phyloP scores from a whole-genome alignment of 2,329 filamentous ascomycete species.

The Magnaporthales sp. region DNA sequence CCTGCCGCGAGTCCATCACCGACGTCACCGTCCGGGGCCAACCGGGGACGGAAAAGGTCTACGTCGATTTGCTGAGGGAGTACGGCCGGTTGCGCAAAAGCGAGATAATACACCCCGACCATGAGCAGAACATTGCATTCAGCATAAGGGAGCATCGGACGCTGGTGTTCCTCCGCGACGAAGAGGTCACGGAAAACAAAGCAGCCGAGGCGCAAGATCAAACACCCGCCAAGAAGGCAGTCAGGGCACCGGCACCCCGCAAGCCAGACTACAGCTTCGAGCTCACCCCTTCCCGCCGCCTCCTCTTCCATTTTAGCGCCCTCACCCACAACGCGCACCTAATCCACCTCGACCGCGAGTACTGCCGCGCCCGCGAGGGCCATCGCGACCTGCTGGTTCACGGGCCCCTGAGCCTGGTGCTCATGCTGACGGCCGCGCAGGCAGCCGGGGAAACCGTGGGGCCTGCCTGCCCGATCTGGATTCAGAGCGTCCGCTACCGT shows the following conservation, averaged over 20 bases:
- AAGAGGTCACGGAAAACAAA: constrained; percentile 8
- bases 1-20: background rate
- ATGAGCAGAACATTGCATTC: constrained; percentile 6
- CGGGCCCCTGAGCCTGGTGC: constrained; percentile 69
- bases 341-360: constrained; percentile 75
- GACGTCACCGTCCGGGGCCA: constrained; percentile 14
- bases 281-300: constrained; percentile 56
- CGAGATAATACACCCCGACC: background rate
- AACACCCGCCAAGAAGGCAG: background rate
- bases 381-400: constrained; percentile 73
- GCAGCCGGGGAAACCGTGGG: constrained; percentile 36
- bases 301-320: constrained; percentile 86
- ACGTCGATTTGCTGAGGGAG: constrained; percentile 40
- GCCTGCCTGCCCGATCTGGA: constrained; percentile 10
- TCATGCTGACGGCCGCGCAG: constrained; percentile 58
- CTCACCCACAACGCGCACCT: constrained; percentile 87
- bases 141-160: constrained; percentile 38
- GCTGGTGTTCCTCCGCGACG: constrained; percentile 42
- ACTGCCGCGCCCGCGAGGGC: constrained; percentile 63
- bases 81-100: constrained; percentile 27
- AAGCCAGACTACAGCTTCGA: constrained; percentile 32
- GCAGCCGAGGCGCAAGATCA: background rate
- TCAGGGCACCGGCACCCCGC: constrained; percentile 15
- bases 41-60: constrained; percentile 27
- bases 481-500: constrained; percentile 57